These are phyloP conservation scores for Lachancea cidri DNA, from an alignment of 805 yeast species.

Conservation along the genomic window DNA sequence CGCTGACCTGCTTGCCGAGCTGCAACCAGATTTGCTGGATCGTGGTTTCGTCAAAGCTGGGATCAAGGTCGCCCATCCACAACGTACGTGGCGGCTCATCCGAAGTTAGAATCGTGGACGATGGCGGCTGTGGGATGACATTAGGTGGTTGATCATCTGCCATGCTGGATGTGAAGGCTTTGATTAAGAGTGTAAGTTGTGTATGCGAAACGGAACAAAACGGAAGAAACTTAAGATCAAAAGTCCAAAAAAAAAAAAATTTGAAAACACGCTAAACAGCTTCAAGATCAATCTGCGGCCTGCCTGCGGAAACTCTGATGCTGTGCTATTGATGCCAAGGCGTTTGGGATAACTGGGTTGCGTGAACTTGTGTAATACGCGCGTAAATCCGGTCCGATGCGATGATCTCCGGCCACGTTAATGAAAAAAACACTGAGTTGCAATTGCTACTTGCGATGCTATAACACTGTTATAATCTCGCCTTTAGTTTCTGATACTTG, in stretches of 20 bases:
- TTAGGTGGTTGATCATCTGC: background rate
- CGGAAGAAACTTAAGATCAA: too few species aligned
- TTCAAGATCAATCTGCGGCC: background rate
- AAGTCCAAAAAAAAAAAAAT: too few species aligned
- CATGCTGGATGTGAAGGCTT: background rate
- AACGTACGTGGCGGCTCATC: constrained; percentile 58
- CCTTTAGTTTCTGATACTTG: too few species aligned
- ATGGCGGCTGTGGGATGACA: constrained; percentile 48
- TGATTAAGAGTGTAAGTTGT: background rate
- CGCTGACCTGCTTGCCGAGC: constrained; percentile 51
- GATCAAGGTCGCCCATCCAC: constrained; percentile 88
- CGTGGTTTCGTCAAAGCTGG: constrained; percentile 66
- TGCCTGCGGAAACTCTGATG: background rate
- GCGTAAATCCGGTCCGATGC: too few species aligned
- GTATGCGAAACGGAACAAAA: background rate
- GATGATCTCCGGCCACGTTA: too few species aligned
- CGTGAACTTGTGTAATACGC: too few species aligned
- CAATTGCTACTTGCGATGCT: background rate
- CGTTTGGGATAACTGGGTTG: too few species aligned
- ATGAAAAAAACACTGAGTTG: background rate
- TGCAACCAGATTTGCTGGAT: constrained; percentile 56
- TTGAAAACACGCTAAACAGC: too few species aligned
- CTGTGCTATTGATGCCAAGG: background rate
- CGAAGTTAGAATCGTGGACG: constrained; percentile 43
- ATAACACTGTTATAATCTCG: background rate